A percentile compares a stretch with the other conserved stretches of the same genome.
Evolutionary conservation across 2,329 filamentous ascomycete species (phyloP).

Genomic region (Zalaria obscura): DNA sequence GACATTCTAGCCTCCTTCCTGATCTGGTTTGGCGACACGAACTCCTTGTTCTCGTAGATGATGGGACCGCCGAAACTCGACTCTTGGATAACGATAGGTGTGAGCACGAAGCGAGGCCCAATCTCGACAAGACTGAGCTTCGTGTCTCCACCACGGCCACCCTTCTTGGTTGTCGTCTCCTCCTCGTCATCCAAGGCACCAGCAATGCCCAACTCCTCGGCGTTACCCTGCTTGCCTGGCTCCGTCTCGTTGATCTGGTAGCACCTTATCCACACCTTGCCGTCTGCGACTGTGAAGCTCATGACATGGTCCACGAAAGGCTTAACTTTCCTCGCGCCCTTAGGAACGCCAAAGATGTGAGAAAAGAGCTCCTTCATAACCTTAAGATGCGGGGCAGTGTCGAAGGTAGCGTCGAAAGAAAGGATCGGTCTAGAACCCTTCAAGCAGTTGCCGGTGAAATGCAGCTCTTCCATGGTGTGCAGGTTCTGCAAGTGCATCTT

Average conservation of each 20-base stretch:
- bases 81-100: slow-evolving; percentile 89
- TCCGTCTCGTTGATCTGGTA: slow-evolving; percentile 88
- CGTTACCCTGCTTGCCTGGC: slow-evolving; percentile 30
- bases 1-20: slow-evolving; percentile 63
- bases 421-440: slow-evolving; percentile 86
- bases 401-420: slow-evolving; percentile 77
- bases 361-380: slow-evolving; percentile 82
- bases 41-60: slow-evolving; percentile 97
- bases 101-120: slow-evolving; percentile 82
- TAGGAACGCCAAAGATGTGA: slow-evolving; percentile 84
- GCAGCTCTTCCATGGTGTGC: slow-evolving; percentile 92
- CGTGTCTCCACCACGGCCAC: slow-evolving; percentile 41
- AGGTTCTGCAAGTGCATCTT: slow-evolving; percentile 63
- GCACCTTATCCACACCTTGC: slow-evolving; percentile 90
- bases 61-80: slow-evolving; percentile 90
- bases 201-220: slow-evolving; percentile 6
- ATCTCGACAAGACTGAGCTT: slow-evolving; percentile 83
- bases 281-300: slow-evolving; percentile 78
- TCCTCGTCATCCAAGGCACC: slow-evolving; percentile 14
- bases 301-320: slow-evolving; percentile 95
- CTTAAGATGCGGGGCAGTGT: slow-evolving; percentile 54
- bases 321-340: slow-evolving; percentile 77
- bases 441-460: slow-evolving; percentile 92
- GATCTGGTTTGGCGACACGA: slow-evolving; percentile 91
- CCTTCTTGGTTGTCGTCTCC: slow-evolving; percentile 22